phyloP scores from a whole-genome alignment of 495 filamentous ascomycete species.

The Podospora sp. region DNA sequence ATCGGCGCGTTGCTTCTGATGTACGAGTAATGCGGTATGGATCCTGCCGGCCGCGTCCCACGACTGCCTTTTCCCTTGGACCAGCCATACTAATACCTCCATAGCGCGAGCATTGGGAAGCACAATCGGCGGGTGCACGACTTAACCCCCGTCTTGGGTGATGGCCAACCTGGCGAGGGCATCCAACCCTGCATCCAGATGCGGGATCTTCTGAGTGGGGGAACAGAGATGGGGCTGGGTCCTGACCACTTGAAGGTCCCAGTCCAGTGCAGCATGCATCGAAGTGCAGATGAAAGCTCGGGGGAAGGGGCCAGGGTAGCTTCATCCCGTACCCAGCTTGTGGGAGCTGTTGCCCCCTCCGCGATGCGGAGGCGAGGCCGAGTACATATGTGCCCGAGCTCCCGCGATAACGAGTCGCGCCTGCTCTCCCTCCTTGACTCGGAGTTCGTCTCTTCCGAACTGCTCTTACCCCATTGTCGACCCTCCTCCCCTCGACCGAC shows the following conservation, averaged over 20 bases:
- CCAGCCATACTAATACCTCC: neutral
- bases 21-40: neutral
- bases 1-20: neutral
- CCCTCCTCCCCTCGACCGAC: neutral
- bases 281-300: slow-evolving; percentile 7
- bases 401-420: neutral
- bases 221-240: slow-evolving; percentile 3
- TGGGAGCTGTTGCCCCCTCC: neutral
- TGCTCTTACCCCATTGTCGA: slow-evolving; percentile 4
- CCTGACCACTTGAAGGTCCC: neutral
- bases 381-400: slow-evolving; percentile 6
- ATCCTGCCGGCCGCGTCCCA: neutral
- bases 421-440: neutral
- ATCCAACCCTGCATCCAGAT: slow-evolving; percentile 16
- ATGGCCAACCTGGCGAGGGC: neutral
- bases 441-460: slow-evolving; percentile 11
- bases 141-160: neutral
- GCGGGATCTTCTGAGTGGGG: slow-evolving; percentile 15
- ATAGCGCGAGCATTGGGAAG: neutral
- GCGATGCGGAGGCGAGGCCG: neutral
- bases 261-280: neutral
- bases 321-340: neutral
- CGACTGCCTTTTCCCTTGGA: neutral
- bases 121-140: neutral
- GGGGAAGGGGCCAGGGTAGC: slow-evolving; percentile 9